These are phyloP conservation scores for Russula olivacea DNA, from an alignment of 768 basidiomycete species.

Conservation along the genomic window DNA sequence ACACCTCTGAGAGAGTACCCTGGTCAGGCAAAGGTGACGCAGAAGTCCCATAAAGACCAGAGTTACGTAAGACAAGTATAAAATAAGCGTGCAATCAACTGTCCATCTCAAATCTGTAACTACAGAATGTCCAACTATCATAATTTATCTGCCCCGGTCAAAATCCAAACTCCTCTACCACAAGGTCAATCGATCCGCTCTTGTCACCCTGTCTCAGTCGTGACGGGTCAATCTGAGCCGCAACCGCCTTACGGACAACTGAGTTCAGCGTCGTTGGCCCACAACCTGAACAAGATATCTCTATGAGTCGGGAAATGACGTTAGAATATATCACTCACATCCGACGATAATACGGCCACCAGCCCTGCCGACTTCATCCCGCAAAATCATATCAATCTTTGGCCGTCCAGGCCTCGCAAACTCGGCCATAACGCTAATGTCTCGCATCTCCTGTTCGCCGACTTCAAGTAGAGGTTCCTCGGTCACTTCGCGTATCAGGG, in stretches of 20 bases:
- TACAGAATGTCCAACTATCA: too few relatives aligned
- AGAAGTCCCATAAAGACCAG: neutral
- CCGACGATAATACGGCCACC: conserved; percentile 57
- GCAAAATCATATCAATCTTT: conserved; percentile 52
- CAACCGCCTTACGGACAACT: conserved; percentile 58
- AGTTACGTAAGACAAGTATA: neutral
- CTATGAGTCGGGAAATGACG: neutral
- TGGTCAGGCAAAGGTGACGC: neutral
- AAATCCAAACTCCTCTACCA: conserved; percentile 65
- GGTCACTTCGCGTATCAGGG: conserved; percentile 28
- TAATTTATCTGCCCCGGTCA: conserved; percentile 30
- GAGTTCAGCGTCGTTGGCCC: conserved; percentile 67
- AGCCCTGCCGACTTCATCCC: conserved; percentile 56
- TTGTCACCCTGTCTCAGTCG: conserved; percentile 50
- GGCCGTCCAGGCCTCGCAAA: conserved; percentile 62
- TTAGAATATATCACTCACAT: conserved; percentile 31
- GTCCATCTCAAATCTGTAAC: too few relatives aligned
- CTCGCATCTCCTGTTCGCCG: conserved; percentile 51
- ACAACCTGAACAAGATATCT: conserved; percentile 45
- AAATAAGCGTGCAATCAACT: too few relatives aligned
- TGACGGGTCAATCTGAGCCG: conserved; percentile 51
- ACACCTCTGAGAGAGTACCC: neutral
- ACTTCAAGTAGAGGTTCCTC: conserved; percentile 41
- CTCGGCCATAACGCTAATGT: conserved; percentile 56
- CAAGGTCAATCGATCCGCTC: conserved; percentile 52